Base-by-base conservation (phyloP, 2,329 filamentous ascomycete genomes). In the Pseudodiploospora longispora region DNA sequence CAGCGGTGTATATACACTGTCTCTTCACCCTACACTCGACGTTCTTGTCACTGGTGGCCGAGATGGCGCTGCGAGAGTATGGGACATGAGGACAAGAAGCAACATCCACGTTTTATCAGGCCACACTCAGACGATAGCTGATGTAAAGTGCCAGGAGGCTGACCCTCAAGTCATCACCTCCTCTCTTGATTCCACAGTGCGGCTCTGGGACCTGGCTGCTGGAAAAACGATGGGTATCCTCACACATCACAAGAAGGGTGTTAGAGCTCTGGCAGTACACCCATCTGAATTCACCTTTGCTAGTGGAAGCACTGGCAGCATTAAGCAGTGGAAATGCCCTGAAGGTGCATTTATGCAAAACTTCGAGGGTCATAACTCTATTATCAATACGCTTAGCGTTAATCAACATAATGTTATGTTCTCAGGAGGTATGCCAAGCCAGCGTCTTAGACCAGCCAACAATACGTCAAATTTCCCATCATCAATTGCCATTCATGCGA, bases 301-400 rank as follows among this genome's bases (percentile, higher is more conserved):
- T 4, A 90, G 81, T 48, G 93, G 85, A 36, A 95, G 88, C 58
- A 90, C 91, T 0, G 85, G 86, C 27, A 90, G 86, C 61, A 96
- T 98, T 68, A 98, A 98, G 72, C 93, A 98, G 68, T 98, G 93
- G 91, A 96, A 97, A 64, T 97, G 90, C 54, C 94, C 94, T 2
- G 89, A 96, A 61, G 94, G 91, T 33, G 88, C 88, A 10, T 97
- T 98, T 62, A 98, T 98, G 93, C 90, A 96, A 65, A 97, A 97
- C 61, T 97, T 97, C 58, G 87, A 95, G 36, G 91, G 91, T 4
- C 91, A 97, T 59, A 96, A 96, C 58, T 80, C 88, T 48, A 94
- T 98, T 62, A 91, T 98, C 70, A 98, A 98, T 67, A 89, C 89
- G 0, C 70, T 98, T 38, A 78, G 88, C 36, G 89, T 93, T 30